Conservation (phyloP, 345 rosid genomes). For the Anastatica hierochuntica region DNA sequence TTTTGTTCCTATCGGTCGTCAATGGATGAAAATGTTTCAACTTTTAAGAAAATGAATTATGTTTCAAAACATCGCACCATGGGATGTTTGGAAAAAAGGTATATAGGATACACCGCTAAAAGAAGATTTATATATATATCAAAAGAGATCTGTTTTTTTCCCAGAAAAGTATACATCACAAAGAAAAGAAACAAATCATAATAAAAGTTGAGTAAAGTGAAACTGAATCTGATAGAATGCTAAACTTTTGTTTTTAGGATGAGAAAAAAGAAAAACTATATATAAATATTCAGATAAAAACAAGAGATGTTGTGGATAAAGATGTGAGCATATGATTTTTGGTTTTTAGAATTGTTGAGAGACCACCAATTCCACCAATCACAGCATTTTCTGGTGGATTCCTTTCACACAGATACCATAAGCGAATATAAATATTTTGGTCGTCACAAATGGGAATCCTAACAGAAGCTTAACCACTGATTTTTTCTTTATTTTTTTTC, state of each 20-base stretch:
- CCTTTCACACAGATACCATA: constrained; percentile 14
- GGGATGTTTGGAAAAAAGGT: too few relatives aligned
- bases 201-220: constrained; percentile 16
- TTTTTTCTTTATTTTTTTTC: too few relatives aligned
- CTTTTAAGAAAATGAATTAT: too few relatives aligned
- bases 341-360: constrained; percentile 3
- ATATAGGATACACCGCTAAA: not conserved
- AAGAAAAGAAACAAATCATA: not conserved
- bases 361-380: constrained; percentile 23
- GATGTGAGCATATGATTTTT: constrained; percentile 14
- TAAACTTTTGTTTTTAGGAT: not conserved
- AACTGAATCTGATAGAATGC: constrained; percentile 9
- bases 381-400: constrained; percentile 2
- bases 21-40: too few relatives aligned
- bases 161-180: not conserved
- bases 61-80: not conserved
- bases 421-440: not conserved
- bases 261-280: too few relatives aligned
- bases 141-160: too few relatives aligned
- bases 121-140: not conserved
- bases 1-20: too few relatives aligned
- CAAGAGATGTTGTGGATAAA: constrained; percentile 22
- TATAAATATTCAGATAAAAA: constrained; percentile 11
- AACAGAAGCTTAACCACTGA: too few relatives aligned
- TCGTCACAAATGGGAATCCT: constrained; percentile 11